Evolutionary conservation across 352 stramenopile genomes (phyloP), one percentile per base, ranked within the genome.

Genomic region (Phytophthora megakarya): DNA sequence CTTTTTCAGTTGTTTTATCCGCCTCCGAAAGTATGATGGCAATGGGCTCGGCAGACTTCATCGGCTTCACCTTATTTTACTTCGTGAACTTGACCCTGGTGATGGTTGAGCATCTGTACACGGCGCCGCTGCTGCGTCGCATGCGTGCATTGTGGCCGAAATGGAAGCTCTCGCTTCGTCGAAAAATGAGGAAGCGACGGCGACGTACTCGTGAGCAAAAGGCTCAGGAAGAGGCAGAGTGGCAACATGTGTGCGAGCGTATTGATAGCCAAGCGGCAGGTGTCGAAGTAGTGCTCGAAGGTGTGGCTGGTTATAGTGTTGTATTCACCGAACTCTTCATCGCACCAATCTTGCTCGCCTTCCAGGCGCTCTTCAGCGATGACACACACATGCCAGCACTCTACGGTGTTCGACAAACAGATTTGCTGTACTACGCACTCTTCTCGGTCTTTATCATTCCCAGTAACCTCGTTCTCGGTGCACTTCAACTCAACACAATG

Each of bases 401-500:
- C 6, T 99, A 98, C 70, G 84, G 84, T 35, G 98, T 99, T 62
- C 79, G 91, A 53, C 85, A 95, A 40, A 97, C 92, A 25, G 93
- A 99, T 61, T 64, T 99, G 54, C 73, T 96, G 10, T 99, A 98
- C 73, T 99, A 99, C 75, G 81, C 89, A 28, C 71, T 98, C 33
- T 99, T 98, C 75, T 81, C 89, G 7, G 61, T 98, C 21, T 97
- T 98, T 53, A 98, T 98, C 64, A 98, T 99, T 62, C 92, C 95
- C 21, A 98, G 94, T 70, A 95, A 92, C 54, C 78, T 98, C 25
- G 65, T 97, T 43, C 86, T 98, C 56, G 96, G 98, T 61, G 84
- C 96, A 3, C 97, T 99, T 47, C 80, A 99, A 61, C 83, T 98
- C 3, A 98, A 98, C 70, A 97, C 92, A 23, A 90, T 98, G 55